Evolutionary conservation across 441 rosid species (phyloP), one percentile per base, ranked within the genome.

Genomic region (Adansonia rubrostipa): DNA sequence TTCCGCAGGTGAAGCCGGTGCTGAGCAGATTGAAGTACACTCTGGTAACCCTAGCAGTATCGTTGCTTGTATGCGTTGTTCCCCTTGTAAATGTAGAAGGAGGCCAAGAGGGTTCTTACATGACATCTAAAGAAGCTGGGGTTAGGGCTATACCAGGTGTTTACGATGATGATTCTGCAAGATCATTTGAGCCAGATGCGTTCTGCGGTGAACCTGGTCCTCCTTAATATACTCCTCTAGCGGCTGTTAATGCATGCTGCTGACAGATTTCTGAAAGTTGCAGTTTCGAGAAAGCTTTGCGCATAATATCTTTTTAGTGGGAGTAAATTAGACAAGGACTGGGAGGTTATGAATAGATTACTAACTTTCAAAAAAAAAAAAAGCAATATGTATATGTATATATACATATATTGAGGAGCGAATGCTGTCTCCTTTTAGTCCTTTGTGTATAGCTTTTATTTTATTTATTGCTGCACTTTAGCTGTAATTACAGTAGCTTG

Each of bases 121-220:
- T 65, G 60, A 68, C 81, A 64, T 74, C 89, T 11, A 77, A 77
- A 61, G 82, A 80, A 70, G 69, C 81, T 22, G 82, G 79, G 5
- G 85, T 77, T 0, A 78, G 89, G 69, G 90, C 91, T 33, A 85
- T 93, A 68, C 92, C 97, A 0, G 98, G 98, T 44, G 91, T 87
- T n/a, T 93, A 95, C 88, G 86, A 83, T 1, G 97, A 92, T 22
- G 94, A 92, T 45, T 89, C 97, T 0, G 99, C 98, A n/a, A 89
- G 91, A 80, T 86, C 89, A 0, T 95, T 95, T 2, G 99, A 95
- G 85, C 97, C 95, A 0, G 97, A 93, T 40, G 96, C 94, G 5
- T 95, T 95, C 88, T 89, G 95, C 2, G 95, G 95, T 6, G 97
- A 93, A 82, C 92, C 96, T 60, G 81, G 64, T 77, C 74, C 67